phyloP scores from a whole-genome alignment of 2,329 filamentous ascomycete genomes.

The Cercospora janseana region DNA sequence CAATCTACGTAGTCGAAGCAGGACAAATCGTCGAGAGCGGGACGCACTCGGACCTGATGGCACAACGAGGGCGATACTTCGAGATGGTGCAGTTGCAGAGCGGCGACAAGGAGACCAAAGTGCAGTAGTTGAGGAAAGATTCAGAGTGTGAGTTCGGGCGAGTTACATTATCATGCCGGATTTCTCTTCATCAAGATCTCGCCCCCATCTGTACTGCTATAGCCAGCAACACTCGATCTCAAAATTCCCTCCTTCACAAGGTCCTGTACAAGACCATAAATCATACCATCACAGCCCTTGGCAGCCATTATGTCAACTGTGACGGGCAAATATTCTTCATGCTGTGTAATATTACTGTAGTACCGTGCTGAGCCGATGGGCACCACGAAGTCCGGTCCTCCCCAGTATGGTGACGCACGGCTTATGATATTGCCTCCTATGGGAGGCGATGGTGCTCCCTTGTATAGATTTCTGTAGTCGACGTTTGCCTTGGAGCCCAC shows the following conservation, averaged over 20 bases:
- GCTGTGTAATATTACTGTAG: conserved; percentile 48
- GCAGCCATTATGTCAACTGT: conserved; percentile 58
- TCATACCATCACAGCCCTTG: conserved; percentile 60
- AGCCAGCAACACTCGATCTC: conserved; percentile 46
- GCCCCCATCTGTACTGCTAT: conserved; percentile 42
- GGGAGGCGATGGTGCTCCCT: conserved; percentile 45
- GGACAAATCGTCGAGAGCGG: conserved; percentile 42
- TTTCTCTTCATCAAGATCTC: conserved; percentile 40
- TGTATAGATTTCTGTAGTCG: conserved; percentile 49
- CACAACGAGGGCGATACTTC: conserved; percentile 39
- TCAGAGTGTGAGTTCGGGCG: too few relatives aligned
- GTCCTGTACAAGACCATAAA: conserved; percentile 55
- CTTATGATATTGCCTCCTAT: conserved; percentile 51
- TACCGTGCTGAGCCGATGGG: conserved; percentile 46
- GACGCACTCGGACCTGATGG: conserved; percentile 41
- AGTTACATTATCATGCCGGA: not conserved
- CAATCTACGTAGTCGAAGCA: conserved; percentile 41
- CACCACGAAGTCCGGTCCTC: conserved; percentile 50
- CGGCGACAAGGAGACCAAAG: conserved; percentile 4
- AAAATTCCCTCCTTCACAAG: conserved; percentile 52
- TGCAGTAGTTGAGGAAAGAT: not conserved
- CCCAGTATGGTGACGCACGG: conserved; percentile 50
- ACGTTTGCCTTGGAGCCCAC: conserved; percentile 42
- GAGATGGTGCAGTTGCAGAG: conserved; percentile 17
- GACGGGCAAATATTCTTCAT: conserved; percentile 56